Base-by-base conservation (phyloP, 2,329 filamentous ascomycete species). In the Rugonectria rugulosa region DNA sequence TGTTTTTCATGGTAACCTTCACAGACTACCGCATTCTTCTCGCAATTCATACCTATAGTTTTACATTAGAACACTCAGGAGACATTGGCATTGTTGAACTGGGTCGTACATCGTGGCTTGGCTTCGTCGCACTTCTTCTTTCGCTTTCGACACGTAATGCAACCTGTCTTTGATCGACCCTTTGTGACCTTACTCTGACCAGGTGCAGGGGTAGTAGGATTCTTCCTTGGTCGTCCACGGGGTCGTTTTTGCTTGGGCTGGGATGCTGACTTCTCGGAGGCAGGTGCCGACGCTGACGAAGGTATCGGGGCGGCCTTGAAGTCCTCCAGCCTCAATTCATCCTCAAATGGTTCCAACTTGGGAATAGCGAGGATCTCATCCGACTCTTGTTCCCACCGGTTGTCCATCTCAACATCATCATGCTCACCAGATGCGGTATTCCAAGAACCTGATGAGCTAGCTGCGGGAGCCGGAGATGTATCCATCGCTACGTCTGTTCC, bases 1-100 rank as follows among this genome's bases (percentile, higher is more conserved):
- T 91, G 89, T 71, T 92, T 92, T 59, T 91, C 89, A 45, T 91
- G 90, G 69, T 96, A 97, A 11, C 92, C 92, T 74, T 96, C 92
- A 70, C 92, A 97, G 11, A 93, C 86, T 11, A 96, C 91, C 8
- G 92, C 91, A 71, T 96, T 97, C 80, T 96, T 97, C 75, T 95
- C 89, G 69, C 92, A 97, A 67, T 96, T 96, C 73, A 91, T 81
- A 66, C 90, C 89, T 92, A 53, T 53, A 61, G 72, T 23, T 65
- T 59, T 41, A 66, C 59, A 43, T 65, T 57, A 64, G 45, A 57
- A 37, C 53, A 47, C 19, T 23, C 17, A 21, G 14, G 19, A 38
- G 10, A 17, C 56, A 20, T 23, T 41, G 15, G 27, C 14, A 23
- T 27, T 52, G 6, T 38, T 20, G 29, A 7, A 19, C 42, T 14